Conservation (phyloP, 257 asterid genomes). For the Anisodus tanguticus region DNA sequence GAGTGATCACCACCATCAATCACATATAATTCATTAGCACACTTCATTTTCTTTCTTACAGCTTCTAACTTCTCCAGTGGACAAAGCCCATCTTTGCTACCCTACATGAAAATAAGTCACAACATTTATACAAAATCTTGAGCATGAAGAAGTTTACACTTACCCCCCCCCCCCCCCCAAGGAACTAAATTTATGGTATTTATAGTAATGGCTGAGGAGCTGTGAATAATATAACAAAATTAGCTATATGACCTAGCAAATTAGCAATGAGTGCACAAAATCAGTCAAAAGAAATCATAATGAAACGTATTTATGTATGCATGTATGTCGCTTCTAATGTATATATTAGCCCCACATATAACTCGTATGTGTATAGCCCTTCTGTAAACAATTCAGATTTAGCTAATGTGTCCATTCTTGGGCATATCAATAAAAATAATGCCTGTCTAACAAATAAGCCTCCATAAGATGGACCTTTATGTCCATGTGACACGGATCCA, state of each 20-base stretch:
- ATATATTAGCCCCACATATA: background rate
- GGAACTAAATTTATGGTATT: background rate
- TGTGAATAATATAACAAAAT: background rate
- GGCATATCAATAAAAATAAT: background rate
- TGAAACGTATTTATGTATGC: background rate
- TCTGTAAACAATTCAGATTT: background rate
- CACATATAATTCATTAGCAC: constrained; percentile 57
- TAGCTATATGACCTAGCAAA: background rate
- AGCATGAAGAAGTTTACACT: background rate
- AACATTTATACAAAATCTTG: background rate
- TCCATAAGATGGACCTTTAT: background rate
- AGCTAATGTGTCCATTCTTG: background rate
- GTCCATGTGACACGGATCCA: background rate
- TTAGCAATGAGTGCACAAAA: background rate
- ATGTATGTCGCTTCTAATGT: background rate
- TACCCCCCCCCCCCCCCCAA: background rate
- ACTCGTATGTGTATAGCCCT: background rate
- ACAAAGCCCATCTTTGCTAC: constrained; percentile 87
- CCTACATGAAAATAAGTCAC: constrained; percentile 50
- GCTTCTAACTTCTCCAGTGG: constrained; percentile 65
- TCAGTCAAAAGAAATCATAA: background rate
- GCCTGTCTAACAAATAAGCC: background rate
- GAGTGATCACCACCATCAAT: constrained; percentile 93
- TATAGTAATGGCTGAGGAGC: constrained; percentile 23
- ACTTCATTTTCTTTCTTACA: constrained; percentile 67